phyloP scores from a whole-genome alignment of 805 yeast genomes.

The Metschnikowia continentalis region DNA sequence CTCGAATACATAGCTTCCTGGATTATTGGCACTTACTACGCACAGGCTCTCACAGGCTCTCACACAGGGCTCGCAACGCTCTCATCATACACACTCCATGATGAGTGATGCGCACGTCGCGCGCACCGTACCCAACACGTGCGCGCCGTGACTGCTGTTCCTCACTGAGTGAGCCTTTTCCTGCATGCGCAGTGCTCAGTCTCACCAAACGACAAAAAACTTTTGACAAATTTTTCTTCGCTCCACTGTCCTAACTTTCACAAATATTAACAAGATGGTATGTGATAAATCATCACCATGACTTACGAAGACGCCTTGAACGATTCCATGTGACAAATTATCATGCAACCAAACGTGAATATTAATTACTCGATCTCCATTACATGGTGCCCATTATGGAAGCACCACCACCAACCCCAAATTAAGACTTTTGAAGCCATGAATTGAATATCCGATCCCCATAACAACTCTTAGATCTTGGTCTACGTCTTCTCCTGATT shows the following conservation, averaged over 20 bases:
- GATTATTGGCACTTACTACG: no score
- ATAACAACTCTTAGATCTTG: no score
- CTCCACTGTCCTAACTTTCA: conserved; percentile 17
- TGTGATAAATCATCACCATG: conserved; percentile 7
- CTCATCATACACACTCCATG: neutral
- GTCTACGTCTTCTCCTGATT: no score
- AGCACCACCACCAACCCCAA: no score
- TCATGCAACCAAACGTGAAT: neutral
- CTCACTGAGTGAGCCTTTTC: conserved; percentile 7
- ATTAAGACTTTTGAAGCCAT: no score
- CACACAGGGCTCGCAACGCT: neutral
- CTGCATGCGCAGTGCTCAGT: conserved; percentile 16
- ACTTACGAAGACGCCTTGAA: neutral
- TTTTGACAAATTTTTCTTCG: conserved; percentile 18
- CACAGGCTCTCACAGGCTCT: no score
- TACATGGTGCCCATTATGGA: no score
- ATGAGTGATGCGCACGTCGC: neutral
- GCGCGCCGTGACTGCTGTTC: conserved; percentile 17
- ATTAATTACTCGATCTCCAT: neutral
- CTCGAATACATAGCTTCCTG: no score
- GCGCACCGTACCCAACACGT: conserved; percentile 10
- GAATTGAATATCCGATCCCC: no score
- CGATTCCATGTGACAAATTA: neutral
- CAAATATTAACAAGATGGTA: conserved; percentile 22
- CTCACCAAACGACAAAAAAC: conserved; percentile 17